Evolutionary conservation across 345 rosid genomes (phyloP).

Genomic region (Eutrema heterophyllum): DNA sequence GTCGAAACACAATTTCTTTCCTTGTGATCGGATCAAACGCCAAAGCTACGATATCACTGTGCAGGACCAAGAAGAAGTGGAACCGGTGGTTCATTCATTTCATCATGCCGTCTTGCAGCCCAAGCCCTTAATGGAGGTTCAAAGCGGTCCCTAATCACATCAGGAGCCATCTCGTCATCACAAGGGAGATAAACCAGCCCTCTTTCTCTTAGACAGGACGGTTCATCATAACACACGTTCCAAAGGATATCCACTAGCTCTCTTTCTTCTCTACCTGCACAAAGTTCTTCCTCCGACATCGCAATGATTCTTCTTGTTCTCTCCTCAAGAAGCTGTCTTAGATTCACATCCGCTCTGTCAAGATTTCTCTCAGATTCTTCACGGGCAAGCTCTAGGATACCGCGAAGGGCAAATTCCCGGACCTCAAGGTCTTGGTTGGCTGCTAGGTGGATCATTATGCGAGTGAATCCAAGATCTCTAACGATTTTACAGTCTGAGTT

Average conservation of each 20-base stretch:
- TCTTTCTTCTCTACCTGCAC: constrained; percentile 79
- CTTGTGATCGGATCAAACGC: not conserved
- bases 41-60: constrained; percentile 27
- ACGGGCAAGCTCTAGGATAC: constrained; percentile 60
- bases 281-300: constrained; percentile 78
- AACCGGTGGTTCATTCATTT: constrained; percentile 15
- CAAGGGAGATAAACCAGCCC: constrained; percentile 76
- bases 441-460: constrained; percentile 77
- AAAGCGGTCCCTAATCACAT: constrained; percentile 67
- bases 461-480: constrained; percentile 69
- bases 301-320: constrained; percentile 48
- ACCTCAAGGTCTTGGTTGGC: constrained; percentile 66
- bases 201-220: constrained; percentile 58
- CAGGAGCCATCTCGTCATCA: constrained; percentile 66
- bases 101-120: constrained; percentile 43
- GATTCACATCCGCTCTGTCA: constrained; percentile 49
- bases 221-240: constrained; percentile 63
- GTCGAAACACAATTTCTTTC: not conserved
- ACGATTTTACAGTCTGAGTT: constrained; percentile 57
- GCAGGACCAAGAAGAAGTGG: constrained; percentile 59
- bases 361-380: constrained; percentile 42
- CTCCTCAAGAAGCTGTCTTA: constrained; percentile 69
- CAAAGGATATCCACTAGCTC: constrained; percentile 77
- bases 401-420: constrained; percentile 78
- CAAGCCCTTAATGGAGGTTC: constrained; percentile 79